Evolutionary conservation across 2,329 filamentous ascomycete species (phyloP), one percentile per base, ranked within the genome.

Genomic region (Fusarium temperatum): DNA sequence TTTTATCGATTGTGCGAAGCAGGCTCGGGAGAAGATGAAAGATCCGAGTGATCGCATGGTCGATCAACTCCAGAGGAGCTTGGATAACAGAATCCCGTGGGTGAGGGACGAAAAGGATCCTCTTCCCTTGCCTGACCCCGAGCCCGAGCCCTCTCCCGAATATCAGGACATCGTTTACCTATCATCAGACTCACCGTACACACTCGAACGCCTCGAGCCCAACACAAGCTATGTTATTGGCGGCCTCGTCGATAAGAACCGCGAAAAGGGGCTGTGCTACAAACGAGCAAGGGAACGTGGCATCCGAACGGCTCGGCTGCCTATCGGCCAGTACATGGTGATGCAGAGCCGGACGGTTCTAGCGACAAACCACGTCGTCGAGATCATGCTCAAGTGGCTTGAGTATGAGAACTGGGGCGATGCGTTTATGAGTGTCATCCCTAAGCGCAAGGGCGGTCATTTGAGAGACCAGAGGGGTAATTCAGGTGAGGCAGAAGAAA

Each of bases 351-450:
- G 96, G 38, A 90, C 92, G 77, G 94, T 99, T 9, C 85, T 99
- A 65, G 92, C 96, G 8, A 98, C 96, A 13, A 99, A 98, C 80
- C 96, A 99, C 79, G 96, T 99, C 3, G 90, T 96, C 53, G 96
- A 98, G 83, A 98, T 99, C 72, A 98, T 99, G 94, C 84, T 98
- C 51, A 91, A 91, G 74, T 99, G 95, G 95, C 83, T 99, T 62
- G 94, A 98, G 82, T 90, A 90, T 55, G 94, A 93, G 5, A 93
- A 98, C 81, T 99, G 96, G 96, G 95, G 92, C 3, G 87, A 93
- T 79, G 95, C 96, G 0, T 99, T 99, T 81, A 84, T 95, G 83
- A 88, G 90, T 57, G 94, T 97, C 8, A 95, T 99, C 75, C 96
- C 96, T 0, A 95, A 94, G 83, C 87, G 96, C 71, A 99, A 99